Percentiles rank a stretch among this genome's conserved stretches.
Conservation (phyloP, 192 early-diverging fungal genomes). For the Physocladia obscura region DNA sequence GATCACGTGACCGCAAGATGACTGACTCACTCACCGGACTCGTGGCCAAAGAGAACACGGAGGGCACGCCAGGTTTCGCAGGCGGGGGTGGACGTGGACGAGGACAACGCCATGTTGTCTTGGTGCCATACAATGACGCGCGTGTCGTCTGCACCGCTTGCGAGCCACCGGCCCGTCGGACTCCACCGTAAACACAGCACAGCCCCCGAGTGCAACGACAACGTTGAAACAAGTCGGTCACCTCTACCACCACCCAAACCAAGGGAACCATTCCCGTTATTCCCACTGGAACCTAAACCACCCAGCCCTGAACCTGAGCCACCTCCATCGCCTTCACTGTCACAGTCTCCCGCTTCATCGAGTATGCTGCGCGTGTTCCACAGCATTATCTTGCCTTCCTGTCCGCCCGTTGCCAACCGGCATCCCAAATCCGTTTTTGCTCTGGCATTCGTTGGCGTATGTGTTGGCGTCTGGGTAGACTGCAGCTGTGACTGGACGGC, state of each 20-base stretch:
- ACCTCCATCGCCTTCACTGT: slow-evolving; percentile 27
- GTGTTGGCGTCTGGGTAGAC: no score
- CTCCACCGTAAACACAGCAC: slow-evolving; percentile 89
- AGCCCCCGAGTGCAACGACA: slow-evolving; percentile 80
- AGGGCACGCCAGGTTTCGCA: slow-evolving; percentile 73
- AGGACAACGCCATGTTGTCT: slow-evolving; percentile 49
- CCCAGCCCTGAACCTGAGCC: no score
- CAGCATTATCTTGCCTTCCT: slow-evolving; percentile 82
- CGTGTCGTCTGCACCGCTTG: slow-evolving; percentile 89
- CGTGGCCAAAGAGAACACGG: slow-evolving; percentile 77
- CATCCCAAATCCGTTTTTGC: no score
- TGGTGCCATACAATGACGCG: slow-evolving; percentile 88
- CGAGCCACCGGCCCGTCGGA: slow-evolving; percentile 66
- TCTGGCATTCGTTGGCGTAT: no score
- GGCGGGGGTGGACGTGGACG: background rate
- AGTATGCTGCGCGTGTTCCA: slow-evolving; percentile 77
- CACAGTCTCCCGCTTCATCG: slow-evolving; percentile 47
- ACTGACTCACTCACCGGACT: slow-evolving; percentile 56
- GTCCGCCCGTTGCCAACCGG: slow-evolving; percentile 78
- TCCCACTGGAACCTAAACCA: no score
- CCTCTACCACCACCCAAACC: no score
- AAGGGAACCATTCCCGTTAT: background rate
- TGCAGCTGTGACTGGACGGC: slow-evolving; percentile 75
- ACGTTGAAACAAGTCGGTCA: slow-evolving; percentile 74
- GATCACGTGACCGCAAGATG: no score